These are phyloP conservation scores for Mycosarcoma mackinlayi DNA, from an alignment of 1,284 basidiomycete species.

Conservation along the genomic window DNA sequence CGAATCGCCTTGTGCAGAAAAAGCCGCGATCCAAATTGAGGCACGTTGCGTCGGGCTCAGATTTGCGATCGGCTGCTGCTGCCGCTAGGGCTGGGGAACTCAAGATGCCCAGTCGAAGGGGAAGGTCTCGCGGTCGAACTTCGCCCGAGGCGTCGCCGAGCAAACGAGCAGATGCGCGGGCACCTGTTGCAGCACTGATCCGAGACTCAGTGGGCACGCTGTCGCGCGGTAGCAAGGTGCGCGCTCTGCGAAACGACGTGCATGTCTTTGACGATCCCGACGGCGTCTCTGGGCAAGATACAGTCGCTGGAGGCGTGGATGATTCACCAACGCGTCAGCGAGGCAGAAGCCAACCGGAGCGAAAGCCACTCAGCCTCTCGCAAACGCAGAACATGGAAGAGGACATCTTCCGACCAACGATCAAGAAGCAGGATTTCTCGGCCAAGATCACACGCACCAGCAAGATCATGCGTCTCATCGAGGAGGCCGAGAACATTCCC, in stretches of 20 bases:
- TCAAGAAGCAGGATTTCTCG: slow-evolving; percentile 28
- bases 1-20: slow-evolving; percentile 27
- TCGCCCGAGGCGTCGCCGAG: slow-evolving; percentile 1
- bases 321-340: slow-evolving; percentile 20
- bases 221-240: slow-evolving; percentile 6
- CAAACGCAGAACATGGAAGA: slow-evolving; percentile 1
- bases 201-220: slow-evolving; percentile 19
- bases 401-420: slow-evolving; percentile 26
- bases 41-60: slow-evolving; percentile 16
- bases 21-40: slow-evolving; percentile 32
- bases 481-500: slow-evolving; percentile 36
- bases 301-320: slow-evolving; percentile 5
- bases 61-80: slow-evolving; percentile 12
- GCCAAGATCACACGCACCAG: slow-evolving; percentile 31
- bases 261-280: slow-evolving; percentile 16
- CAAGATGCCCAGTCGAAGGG: slow-evolving; percentile 23
- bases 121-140: slow-evolving; percentile 6
- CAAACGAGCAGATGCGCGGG: not conserved
- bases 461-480: slow-evolving; percentile 50
- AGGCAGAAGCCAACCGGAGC: not conserved
- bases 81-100: slow-evolving; percentile 10
- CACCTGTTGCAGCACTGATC: slow-evolving; percentile 12
- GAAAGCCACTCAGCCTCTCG: not conserved
- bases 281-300: not conserved
- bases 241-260: slow-evolving; percentile 11